A percentile compares a stretch with the other conserved stretches of the same genome.
These are phyloP conservation scores for Amanita thiersii DNA, from an alignment of 768 basidiomycete genomes.

Conservation along the genomic window DNA sequence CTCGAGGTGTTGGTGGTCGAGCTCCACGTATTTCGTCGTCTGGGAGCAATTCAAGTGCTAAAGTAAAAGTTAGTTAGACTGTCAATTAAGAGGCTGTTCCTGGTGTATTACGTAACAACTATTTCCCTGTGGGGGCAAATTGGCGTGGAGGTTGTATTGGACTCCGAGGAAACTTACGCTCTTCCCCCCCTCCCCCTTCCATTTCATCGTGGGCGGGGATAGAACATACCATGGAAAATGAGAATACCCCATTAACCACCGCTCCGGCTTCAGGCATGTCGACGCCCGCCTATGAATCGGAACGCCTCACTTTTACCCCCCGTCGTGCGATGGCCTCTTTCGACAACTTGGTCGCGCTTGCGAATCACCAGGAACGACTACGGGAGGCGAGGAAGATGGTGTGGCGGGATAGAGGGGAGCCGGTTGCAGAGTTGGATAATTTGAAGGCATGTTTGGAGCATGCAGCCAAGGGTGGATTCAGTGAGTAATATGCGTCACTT, in stretches of 20 bases:
- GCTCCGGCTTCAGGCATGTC: constrained; percentile 1
- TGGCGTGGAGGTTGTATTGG: too few species aligned
- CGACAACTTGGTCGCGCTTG: constrained; percentile 77
- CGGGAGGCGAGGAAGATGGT: constrained; percentile 71
- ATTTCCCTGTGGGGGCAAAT: too few species aligned
- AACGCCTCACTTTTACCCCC: constrained; percentile 36
- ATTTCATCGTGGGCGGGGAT: too few species aligned
- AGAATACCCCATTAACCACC: not conserved
- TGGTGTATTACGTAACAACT: too few species aligned
- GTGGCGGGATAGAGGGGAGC: constrained; percentile 75
- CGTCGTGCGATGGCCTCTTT: constrained; percentile 64
- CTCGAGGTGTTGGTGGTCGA: not conserved
- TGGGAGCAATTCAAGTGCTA: too few species aligned
- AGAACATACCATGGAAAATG: too few species aligned
- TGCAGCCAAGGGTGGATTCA: constrained; percentile 59
- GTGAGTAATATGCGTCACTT: constrained; percentile 39
- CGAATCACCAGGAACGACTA: constrained; percentile 74
- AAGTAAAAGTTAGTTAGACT: too few species aligned
- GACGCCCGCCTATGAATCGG: not conserved
- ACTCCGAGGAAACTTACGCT: too few species aligned
- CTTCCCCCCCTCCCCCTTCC: too few species aligned
- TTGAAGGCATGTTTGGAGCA: constrained; percentile 64
- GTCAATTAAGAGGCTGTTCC: too few species aligned
- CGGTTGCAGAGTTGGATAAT: constrained; percentile 56
- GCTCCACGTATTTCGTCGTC: not conserved